These are phyloP conservation scores for Ogataea philodendri DNA, from an alignment of 805 yeast species.

Conservation along the genomic window DNA sequence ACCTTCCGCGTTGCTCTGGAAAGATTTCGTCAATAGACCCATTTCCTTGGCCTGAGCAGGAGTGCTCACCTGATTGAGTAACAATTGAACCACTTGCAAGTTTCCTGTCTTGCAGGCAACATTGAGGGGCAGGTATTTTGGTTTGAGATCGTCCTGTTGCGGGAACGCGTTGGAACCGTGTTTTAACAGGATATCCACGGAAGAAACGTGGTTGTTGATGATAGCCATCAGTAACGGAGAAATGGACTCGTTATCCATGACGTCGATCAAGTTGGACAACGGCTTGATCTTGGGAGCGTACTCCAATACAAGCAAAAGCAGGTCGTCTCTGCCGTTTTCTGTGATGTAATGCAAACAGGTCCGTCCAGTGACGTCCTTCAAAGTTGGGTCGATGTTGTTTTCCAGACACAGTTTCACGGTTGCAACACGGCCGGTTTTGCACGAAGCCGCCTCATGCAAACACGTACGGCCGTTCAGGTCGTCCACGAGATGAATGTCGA, in stretches of 20 bases:
- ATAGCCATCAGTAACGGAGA: constrained; percentile 83
- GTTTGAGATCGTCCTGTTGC: constrained; percentile 45
- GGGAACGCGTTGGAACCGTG: constrained; percentile 52
- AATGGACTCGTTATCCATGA: constrained; percentile 69
- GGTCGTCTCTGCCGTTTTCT: constrained; percentile 48
- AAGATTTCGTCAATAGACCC: constrained; percentile 37
- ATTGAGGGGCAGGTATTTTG: constrained; percentile 73
- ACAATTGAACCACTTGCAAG: constrained; percentile 60
- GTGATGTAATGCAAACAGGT: constrained; percentile 88
- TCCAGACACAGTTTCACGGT: constrained; percentile 29
- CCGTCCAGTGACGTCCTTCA: constrained; percentile 68
- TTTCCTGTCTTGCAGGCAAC: constrained; percentile 88
- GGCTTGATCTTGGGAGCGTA: constrained; percentile 28
- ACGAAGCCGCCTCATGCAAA: constrained; percentile 62
- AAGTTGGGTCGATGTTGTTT: constrained; percentile 27
- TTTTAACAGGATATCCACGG: constrained; percentile 48
- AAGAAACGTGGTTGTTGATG: constrained; percentile 57
- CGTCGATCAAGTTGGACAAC: constrained; percentile 39
- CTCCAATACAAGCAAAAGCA: constrained; percentile 39
- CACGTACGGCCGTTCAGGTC: constrained; percentile 73
- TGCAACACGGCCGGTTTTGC: constrained; percentile 27
- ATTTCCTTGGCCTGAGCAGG: constrained; percentile 30
- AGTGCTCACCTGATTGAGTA: constrained; percentile 42
- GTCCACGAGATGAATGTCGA: constrained; percentile 64
- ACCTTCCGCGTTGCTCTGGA: constrained; percentile 82